Evolutionary conservation across 2,329 filamentous ascomycete species (phyloP).

Genomic region (Stromatinia cepivora): DNA sequence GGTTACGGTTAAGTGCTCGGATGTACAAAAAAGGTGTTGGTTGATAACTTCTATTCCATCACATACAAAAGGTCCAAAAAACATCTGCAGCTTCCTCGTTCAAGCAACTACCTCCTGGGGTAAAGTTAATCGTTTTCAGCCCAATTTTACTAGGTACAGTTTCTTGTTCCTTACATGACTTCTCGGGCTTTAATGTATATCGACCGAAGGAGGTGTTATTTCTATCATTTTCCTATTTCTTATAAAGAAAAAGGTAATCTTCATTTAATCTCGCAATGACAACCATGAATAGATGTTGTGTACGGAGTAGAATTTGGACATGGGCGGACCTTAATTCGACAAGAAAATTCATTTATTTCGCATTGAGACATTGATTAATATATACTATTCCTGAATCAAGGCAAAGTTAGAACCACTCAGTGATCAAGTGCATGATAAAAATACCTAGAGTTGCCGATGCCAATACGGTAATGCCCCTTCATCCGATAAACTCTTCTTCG

Average conservation of each 20-base stretch:
- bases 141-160: not conserved
- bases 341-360: not conserved
- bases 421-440: not conserved
- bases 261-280: not conserved
- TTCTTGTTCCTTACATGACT: not conserved
- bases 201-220: not conserved
- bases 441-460: not conserved
- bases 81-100: not conserved
- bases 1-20: not conserved
- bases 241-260: not conserved
- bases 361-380: slow-evolving; percentile 2
- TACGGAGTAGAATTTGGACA: no score
- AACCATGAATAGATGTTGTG: not conserved
- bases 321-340: not conserved
- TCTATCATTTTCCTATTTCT: not conserved
- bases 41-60: no score
- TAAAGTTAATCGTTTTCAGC: not conserved
- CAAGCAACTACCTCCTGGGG: not conserved
- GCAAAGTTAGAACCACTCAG: not conserved
- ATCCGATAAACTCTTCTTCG: not conserved
- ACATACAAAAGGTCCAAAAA: not conserved
- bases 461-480: not conserved
- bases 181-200: no score
- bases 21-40: not conserved
- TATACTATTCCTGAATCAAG: not conserved